Evolutionary conservation across 139 green algal species (phyloP).

Genomic region (Chlorella ohadii): DNA sequence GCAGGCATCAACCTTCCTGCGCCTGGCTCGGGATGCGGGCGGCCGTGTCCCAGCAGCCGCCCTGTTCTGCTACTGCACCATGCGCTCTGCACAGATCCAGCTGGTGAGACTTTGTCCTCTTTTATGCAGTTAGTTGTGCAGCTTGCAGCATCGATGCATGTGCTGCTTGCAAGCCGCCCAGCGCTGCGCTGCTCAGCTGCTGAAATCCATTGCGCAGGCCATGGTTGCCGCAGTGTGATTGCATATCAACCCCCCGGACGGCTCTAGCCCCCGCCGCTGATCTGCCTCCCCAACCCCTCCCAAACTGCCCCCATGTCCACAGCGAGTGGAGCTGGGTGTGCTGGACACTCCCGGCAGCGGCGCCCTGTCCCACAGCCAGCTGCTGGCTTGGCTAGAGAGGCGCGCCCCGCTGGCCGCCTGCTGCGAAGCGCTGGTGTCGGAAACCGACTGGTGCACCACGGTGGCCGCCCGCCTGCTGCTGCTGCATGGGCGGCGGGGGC

Average conservation of each 20-base stretch:
- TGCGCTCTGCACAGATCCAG: slow-evolving; percentile 55
- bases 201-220: no score
- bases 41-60: slow-evolving; percentile 61
- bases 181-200: no score
- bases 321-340: slow-evolving; percentile 60
- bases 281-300: no score
- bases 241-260: no score
- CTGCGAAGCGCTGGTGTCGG: slow-evolving; percentile 26
- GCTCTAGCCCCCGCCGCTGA: neutral
- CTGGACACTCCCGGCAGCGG: slow-evolving; percentile 59
- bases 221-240: no score
- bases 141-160: no score
- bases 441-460: slow-evolving; percentile 63
- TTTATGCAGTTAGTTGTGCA: no score
- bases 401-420: slow-evolving; percentile 47
- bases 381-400: slow-evolving; percentile 62
- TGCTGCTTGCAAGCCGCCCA: no score
- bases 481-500: slow-evolving; percentile 62
- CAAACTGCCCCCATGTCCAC: neutral
- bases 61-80: slow-evolving; percentile 65
- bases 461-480: slow-evolving; percentile 72
- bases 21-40: slow-evolving; percentile 59
- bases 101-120: slow-evolving; percentile 40
- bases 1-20: slow-evolving; percentile 62
- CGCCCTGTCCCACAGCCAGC: slow-evolving; percentile 54